These are phyloP conservation scores for Ogataea methanolica DNA, from an alignment of 805 yeast genomes.

Conservation along the genomic window DNA sequence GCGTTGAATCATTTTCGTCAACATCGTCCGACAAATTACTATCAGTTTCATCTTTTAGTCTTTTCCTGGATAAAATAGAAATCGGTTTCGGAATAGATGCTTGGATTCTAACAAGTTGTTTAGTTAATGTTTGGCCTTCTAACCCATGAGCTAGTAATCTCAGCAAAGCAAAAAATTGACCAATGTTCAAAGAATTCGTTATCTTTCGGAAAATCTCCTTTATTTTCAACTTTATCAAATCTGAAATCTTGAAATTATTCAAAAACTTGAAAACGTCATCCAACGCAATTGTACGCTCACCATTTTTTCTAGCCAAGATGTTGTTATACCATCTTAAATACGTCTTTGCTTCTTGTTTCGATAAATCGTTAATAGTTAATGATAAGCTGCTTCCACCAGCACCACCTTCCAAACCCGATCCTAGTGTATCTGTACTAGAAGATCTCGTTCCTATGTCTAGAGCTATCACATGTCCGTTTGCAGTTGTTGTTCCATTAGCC, in stretches of 20 bases:
- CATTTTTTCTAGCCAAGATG: slow-evolving; percentile 60
- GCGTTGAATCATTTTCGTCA: slow-evolving; percentile 8
- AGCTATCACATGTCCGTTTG: not conserved
- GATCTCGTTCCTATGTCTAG: slow-evolving; percentile 9
- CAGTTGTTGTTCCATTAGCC: not conserved
- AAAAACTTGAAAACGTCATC: slow-evolving; percentile 78
- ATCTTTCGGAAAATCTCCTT: slow-evolving; percentile 53
- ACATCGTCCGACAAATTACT: slow-evolving; percentile 18
- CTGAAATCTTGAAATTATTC: slow-evolving; percentile 65
- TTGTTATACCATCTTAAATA: slow-evolving; percentile 94
- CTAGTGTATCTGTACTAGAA: slow-evolving; percentile 25
- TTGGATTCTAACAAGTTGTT: slow-evolving; percentile 45
- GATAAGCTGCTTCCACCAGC: slow-evolving; percentile 55
- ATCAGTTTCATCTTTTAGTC: slow-evolving; percentile 42
- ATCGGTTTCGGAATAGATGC: slow-evolving; percentile 78
- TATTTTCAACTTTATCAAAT: slow-evolving; percentile 41
- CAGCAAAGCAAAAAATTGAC: slow-evolving; percentile 85
- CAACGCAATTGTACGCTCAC: slow-evolving; percentile 59
- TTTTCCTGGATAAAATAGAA: slow-evolving; percentile 63
- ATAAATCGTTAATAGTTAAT: slow-evolving; percentile 60
- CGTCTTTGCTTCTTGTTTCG: slow-evolving; percentile 75
- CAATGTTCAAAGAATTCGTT: slow-evolving; percentile 64
- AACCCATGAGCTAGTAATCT: slow-evolving; percentile 71
- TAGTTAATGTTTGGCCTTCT: slow-evolving; percentile 45
- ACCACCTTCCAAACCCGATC: slow-evolving; percentile 32